Evolutionary conservation across 2,329 filamentous ascomycete species (phyloP), one percentile per base, ranked within the genome.

Genomic region (Penicillium janthinellum): DNA sequence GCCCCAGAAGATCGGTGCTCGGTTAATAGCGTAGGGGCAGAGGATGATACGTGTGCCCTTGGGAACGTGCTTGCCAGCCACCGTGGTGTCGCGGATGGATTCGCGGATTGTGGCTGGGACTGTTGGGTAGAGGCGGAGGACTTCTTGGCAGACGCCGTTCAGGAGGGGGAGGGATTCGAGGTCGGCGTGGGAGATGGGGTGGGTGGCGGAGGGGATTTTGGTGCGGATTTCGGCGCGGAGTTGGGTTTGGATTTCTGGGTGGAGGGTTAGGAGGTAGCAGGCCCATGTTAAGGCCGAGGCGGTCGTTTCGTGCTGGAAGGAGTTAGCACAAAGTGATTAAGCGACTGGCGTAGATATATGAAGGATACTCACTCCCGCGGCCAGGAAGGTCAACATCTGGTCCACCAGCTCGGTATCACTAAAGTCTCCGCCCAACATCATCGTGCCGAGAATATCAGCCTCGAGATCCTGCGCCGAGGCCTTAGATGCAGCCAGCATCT

Each of bases 151-250:
- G 11, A 96, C 86, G 31, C 90, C 91, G 71, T 91, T 88, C 45
- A 94, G 85, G 70, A 92, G 92, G 3, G 89, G 87, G 72, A 94
- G 83, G 54, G 81, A 81, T 77, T 95, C 90, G 62, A 95, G 71
- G 48, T 75, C 72, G 11, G 55, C 51, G 61, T 68, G 67, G 14
- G 67, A 70, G 57, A 75, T 68, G n/a, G 60, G 57, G 31, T 58
- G 57, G 8, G 68, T 62, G n/a, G 62, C 68, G 6, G 77, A 76
- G 4, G 82, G 78, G 6, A 85, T 78, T 0, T 77, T 70, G 1
- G 73, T 54, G 35, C 80, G 80, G 39, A 86, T 74, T 62, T 86
- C 84, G 2, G 78, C 71, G 2, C 84, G 81, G 1, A 86, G 77
- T 3, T 75, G 76, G 0, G 64, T 67, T 62, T 86, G 84, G 1